Evolutionary conservation across 2,329 filamentous ascomycete species (phyloP), one percentile per base, ranked within the genome.

Genomic region (Pyricularia grisea): DNA sequence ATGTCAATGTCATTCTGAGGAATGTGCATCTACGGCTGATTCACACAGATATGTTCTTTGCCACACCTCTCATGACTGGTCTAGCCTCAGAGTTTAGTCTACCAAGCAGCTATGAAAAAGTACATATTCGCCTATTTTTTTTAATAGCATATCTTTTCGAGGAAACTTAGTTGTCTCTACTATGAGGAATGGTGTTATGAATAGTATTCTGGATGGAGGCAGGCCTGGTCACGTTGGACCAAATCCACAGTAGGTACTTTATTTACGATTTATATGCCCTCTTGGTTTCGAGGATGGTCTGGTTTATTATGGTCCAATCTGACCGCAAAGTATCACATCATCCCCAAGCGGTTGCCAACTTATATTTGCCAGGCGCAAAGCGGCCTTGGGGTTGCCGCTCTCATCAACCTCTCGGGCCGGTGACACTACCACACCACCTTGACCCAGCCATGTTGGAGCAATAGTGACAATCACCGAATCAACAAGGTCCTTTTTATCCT

Each of bases 401-500:
- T 79, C 77, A 69, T 84, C 83, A 2, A 77, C 74, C 60, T 83
- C 84, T 42, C 87, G 83, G 25, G 87, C 82, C 1, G 94, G 94
- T 65, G 88, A 90, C 2, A 97, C 92, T 12, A 88, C 84, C 11
- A 97, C 92, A 9, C 93, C 93, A 2, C 92, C 92, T 70, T 86
- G 84, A 1, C 94, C 94, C n/a, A 98, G 83, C 87, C 93, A 98
- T 0, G 89, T 92, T 10, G 94, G 94, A 3, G 94, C 93, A 74
- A 97, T 88, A 0, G 94, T 97, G 70, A 97, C 84, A 74, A 98
- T 91, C 66, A 97, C 89, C 2, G 90, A 90, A 75, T 92, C 86
- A 61, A 83, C 83, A 10, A 93, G 80, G n/a, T 77, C 74, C 20
- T 87, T 81, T 74, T 88, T 87, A 31, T 81, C 80, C 2, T 86